Base-by-base conservation (phyloP, 768 basidiomycete species). In the Kwoniella sp. region DNA sequence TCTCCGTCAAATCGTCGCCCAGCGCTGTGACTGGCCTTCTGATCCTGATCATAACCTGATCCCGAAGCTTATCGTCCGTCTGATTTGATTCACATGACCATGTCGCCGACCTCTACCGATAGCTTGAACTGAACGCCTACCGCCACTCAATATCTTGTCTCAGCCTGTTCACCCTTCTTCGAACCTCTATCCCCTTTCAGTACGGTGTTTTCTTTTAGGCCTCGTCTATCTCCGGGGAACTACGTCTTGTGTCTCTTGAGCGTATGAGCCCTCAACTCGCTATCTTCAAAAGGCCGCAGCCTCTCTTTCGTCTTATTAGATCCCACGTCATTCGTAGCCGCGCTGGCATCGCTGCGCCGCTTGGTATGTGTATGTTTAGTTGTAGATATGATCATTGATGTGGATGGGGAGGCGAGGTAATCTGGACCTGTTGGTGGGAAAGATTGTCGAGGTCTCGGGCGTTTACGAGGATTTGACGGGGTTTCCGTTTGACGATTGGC, bases 271-370 rank as follows among this genome's bases (percentile, higher is more conserved):
- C 17, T 44, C 25, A 64, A 29, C 30, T 57, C 62, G 27, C 48
- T 52, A 24, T 64, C 51, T 2, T 58, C 49, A n/a, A 64, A 64
- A 7, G 62, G 62, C 22, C 40, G 30, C 19, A 57, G 46, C 24
- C 48, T 63, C 19, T 50, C 22, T 21, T 44, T 63, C 27, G 2
- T 25, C 4, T n/a, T 24, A 29, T 37, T 33, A n/a, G 52, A 30
- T 21, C 24, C 15, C 33, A 6, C 40, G 8, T 19, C 8, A 44
- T 9, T 44, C 17, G 8, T 15, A 44, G 8, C 17, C 10, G 8
- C 10, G 40, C 40, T 15, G 5, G 7, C 40, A 44, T 44, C 40
- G 17, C 17, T 44, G 3, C 40, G 40, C 40, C 40, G 17, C 7
- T 44, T 44, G 10, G 40, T 19, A 19, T 44, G 40, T 19, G 40